A percentile compares a stretch with the other conserved stretches of the same genome.
Conservation (phyloP, 345 rosid species). For the Turritis glabra region DNA sequence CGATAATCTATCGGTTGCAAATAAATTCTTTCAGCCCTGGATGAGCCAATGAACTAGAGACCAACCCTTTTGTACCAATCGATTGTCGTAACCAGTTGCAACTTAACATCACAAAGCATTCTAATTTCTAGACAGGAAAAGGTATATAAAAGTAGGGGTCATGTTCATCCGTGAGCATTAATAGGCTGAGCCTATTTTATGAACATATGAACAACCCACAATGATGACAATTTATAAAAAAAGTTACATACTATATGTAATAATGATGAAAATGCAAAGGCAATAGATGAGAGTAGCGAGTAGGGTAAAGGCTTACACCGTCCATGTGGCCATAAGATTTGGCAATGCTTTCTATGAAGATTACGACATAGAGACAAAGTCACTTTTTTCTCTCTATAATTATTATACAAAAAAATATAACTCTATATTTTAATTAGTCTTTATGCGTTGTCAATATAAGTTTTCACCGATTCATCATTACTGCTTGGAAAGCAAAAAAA, state of each 20-base stretch:
- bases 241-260: constrained; percentile 33
- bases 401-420: constrained; percentile 1
- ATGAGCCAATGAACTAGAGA: constrained; percentile 29
- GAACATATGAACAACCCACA: constrained; percentile 25
- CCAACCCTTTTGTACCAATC: constrained; percentile 3
- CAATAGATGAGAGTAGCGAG: constrained; percentile 27
- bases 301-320: constrained; percentile 45
- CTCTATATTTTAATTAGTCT: constrained; percentile 23
- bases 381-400: constrained; percentile 34
- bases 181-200: constrained; percentile 34
- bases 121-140: constrained; percentile 1
- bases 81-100: constrained; percentile 29
- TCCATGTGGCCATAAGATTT: constrained; percentile 46
- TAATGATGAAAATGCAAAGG: constrained; percentile 39
- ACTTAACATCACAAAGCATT: constrained; percentile 34
- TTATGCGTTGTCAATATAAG: constrained; percentile 41
- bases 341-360: constrained; percentile 44
- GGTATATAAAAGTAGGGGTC: constrained; percentile 28
- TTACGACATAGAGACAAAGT: constrained; percentile 46
- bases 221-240: constrained; percentile 35
- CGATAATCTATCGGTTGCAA: too few species aligned
- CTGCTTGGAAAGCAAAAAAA: constrained; percentile 39
- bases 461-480: constrained; percentile 39
- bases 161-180: constrained; percentile 43
- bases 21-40: too few species aligned